Conservation (phyloP, 2,329 filamentous ascomycete species). For the Stemphylium vesicarium region DNA sequence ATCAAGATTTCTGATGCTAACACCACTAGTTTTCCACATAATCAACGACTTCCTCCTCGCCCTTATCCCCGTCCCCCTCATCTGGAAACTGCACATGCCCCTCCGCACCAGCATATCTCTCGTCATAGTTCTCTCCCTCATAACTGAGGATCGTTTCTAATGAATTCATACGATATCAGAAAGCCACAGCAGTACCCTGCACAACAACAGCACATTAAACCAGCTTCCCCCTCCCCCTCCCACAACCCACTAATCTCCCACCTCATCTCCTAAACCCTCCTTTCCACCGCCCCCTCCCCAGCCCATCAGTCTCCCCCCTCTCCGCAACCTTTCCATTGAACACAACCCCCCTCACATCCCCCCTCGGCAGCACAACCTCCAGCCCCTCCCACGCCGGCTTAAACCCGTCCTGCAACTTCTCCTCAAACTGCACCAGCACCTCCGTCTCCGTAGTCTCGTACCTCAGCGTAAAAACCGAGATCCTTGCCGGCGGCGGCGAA, state of each 20-base stretch:
- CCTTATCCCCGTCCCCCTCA: conserved; percentile 51
- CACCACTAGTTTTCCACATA: conserved; percentile 45
- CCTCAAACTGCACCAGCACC: conserved; percentile 53
- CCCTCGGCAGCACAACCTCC: conserved; percentile 58
- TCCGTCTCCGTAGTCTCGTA: conserved; percentile 50
- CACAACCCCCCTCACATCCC: conserved; percentile 53
- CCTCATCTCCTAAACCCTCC: background rate
- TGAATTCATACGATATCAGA: too few relatives aligned
- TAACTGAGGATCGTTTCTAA: too few relatives aligned
- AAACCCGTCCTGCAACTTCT: conserved; percentile 52
- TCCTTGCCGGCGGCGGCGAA: conserved; percentile 47
- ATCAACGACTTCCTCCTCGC: conserved; percentile 52
- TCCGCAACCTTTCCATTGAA: conserved; percentile 18
- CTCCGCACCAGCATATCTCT: conserved; percentile 51
- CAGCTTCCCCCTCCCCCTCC: conserved; percentile 47
- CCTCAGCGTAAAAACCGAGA: conserved; percentile 35
- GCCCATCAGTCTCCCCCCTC: background rate
- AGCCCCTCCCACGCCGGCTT: conserved; percentile 59
- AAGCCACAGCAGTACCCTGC: too few relatives aligned
- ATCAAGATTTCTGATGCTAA: background rate
- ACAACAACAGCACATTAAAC: too few relatives aligned
- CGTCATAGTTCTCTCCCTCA: conserved; percentile 44
- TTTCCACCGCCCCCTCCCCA: conserved; percentile 1
- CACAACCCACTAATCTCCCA: too few relatives aligned
- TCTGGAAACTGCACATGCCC: conserved; percentile 54